phyloP scores from a whole-genome alignment of 1,139 yeast species.

The Kodamaea arcana region DNA sequence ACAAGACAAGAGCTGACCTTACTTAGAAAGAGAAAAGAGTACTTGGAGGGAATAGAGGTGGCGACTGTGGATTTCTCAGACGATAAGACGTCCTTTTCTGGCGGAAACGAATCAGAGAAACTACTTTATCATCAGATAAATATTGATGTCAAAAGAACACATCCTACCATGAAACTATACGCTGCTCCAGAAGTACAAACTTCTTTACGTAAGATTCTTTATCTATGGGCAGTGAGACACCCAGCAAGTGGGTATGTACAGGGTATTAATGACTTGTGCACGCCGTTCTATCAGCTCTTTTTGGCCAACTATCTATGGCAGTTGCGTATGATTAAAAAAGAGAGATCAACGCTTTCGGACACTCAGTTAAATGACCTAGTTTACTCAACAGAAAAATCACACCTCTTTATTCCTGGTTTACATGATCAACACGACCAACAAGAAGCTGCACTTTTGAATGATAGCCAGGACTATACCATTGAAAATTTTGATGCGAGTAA shows the following conservation, averaged over 20 bases:
- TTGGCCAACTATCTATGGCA: slow-evolving; percentile 63
- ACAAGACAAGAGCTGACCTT: slow-evolving; percentile 69
- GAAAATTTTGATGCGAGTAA: slow-evolving; percentile 59
- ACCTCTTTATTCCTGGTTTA: slow-evolving; percentile 36
- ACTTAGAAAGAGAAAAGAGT: slow-evolving; percentile 80
- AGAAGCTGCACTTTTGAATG: slow-evolving; percentile 26
- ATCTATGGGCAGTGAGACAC: slow-evolving; percentile 94
- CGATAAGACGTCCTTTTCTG: slow-evolving; percentile 34
- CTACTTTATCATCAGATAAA: slow-evolving; percentile 93
- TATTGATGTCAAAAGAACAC: slow-evolving; percentile 93
- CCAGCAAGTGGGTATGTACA: slow-evolving; percentile 99
- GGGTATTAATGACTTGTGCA: slow-evolving; percentile 91
- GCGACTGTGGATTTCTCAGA: slow-evolving; percentile 49
- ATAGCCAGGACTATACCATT: slow-evolving; percentile 21
- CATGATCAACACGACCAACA: slow-evolving; percentile 25
- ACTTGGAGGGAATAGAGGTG: slow-evolving; percentile 58
- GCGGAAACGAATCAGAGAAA: slow-evolving; percentile 47
- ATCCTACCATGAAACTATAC: slow-evolving; percentile 77
- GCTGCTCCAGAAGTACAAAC: slow-evolving; percentile 67
- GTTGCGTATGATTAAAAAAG: slow-evolving; percentile 29
- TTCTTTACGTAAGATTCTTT: slow-evolving; percentile 74
- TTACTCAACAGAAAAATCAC: no score
- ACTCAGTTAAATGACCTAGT: slow-evolving; percentile 17
- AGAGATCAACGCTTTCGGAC: slow-evolving; percentile 12
- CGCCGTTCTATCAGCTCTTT: slow-evolving; percentile 91